Conservation (phyloP, 306 rosid species). For the Acacia confusa region DNA sequence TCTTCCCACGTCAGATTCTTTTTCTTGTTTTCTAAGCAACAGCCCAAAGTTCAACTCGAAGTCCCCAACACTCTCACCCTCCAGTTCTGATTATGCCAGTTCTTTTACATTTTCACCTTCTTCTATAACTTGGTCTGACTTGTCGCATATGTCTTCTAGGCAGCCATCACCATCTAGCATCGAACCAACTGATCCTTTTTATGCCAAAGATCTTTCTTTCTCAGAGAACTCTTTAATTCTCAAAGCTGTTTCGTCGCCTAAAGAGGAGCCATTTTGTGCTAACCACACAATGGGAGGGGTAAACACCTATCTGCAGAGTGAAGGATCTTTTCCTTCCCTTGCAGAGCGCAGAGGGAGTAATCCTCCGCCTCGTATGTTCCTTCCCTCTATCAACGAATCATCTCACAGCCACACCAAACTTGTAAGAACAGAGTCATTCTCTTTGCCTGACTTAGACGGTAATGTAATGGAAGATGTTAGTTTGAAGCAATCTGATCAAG, state of each 20-base stretch:
- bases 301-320: slow-evolving; percentile 33
- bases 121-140: slow-evolving; percentile 87
- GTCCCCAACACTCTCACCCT: slow-evolving; percentile 79
- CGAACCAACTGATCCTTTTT: slow-evolving; percentile 54
- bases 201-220: slow-evolving; percentile 46
- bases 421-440: slow-evolving; percentile 64
- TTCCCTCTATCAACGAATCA: slow-evolving; percentile 58
- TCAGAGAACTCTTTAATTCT: slow-evolving; percentile 39
- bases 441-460: slow-evolving; percentile 52
- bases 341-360: slow-evolving; percentile 94
- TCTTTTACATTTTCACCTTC: slow-evolving; percentile 81
- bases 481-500: slow-evolving; percentile 44
- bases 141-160: slow-evolving; percentile 63
- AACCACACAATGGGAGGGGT: slow-evolving; percentile 32
- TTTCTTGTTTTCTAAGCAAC: slow-evolving; percentile 49
- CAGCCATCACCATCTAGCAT: slow-evolving; percentile 81
- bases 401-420: slow-evolving; percentile 44
- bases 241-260: slow-evolving; percentile 43
- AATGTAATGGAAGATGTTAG: slow-evolving; percentile 47
- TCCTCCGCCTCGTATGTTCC: slow-evolving; percentile 79
- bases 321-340: slow-evolving; percentile 59
- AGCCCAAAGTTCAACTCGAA: slow-evolving; percentile 57
- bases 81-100: slow-evolving; percentile 76
- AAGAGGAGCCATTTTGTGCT: slow-evolving; percentile 45
- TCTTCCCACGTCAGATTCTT: slow-evolving; percentile 53